Evolutionary conservation across 2,329 filamentous ascomycete genomes (phyloP), one percentile per base, ranked within the genome.

Genomic region (Colletotrichum liaoningense): DNA sequence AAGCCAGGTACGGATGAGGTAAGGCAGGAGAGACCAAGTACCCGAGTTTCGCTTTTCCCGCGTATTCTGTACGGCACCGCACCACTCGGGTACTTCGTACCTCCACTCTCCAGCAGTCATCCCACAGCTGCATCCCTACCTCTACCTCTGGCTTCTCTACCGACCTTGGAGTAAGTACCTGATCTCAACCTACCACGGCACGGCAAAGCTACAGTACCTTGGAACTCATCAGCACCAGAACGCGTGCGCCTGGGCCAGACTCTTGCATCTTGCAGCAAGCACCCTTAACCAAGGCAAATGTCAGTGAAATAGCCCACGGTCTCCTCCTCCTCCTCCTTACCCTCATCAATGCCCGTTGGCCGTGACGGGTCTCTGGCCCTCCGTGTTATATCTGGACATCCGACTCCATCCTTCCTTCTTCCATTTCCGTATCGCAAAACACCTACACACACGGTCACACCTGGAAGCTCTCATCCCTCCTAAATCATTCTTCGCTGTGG

Each of bases 41-140:
- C 38, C 35, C 26, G 55, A 35, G 42, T 65, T 65, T 62, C 26
- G 42, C 54, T 24, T 24, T 38, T 62, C n/a, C 69, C 57, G 69
- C 69, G 65, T 69, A 72, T 72, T 14, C 66, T 60, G 49, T 33
- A 24, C 6, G 42, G 49, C 46, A 22, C n/a, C 62, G 22, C 59
- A 63, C n/a, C 42, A 22, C 38, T 12, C 38, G 59, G 60, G 26
- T 16, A 63, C 26, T 30, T 54, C 26, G 26, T 16, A 63, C 26
- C 46, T 54, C 38, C n/a, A 54, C 58, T 19, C 14, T 26, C 58
- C 19, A 24, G n/a, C 52, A 38, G 22, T 65, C 49, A 55, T 28
- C 63, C 26, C 33, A 46, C 7, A 55, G 62, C 62, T 64, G n/a
- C 7, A 64, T 55, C 62, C 62, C 63, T 58, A 66, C 52, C 63